A percentile compares a stretch with the other conserved stretches of the same genome.
Conservation (phyloP, 2,329 filamentous ascomycete genomes). For the Leptographium lundbergii region DNA sequence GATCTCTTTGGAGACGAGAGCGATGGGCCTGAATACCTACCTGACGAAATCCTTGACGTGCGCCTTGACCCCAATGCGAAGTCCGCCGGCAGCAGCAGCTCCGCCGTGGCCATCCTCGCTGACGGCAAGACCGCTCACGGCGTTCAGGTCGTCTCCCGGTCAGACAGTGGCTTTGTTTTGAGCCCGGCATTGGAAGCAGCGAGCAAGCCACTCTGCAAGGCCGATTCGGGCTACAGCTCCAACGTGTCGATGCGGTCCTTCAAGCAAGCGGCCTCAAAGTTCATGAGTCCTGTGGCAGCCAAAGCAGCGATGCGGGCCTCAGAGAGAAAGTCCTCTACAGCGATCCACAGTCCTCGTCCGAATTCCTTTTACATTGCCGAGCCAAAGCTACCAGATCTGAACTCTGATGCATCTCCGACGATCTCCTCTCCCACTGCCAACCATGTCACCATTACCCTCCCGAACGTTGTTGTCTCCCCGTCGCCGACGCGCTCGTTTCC, state of each 20-base stretch:
- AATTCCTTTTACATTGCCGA: conserved; percentile 10
- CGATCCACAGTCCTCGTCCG: neutral
- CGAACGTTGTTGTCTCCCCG: neutral
- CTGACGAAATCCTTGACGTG: conserved; percentile 25
- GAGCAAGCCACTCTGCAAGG: conserved; percentile 36
- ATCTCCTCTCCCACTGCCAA: no score
- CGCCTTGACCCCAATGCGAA: conserved; percentile 32
- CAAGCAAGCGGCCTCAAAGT: conserved; percentile 20
- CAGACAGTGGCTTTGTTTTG: conserved; percentile 38
- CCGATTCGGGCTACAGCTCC: conserved; percentile 50
- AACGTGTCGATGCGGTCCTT: conserved; percentile 44
- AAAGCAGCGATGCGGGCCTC: conserved; percentile 11
- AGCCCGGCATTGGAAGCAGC: conserved; percentile 30
- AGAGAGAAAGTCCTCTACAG: neutral
- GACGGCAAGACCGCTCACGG: conserved; percentile 2
- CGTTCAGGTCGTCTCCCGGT: conserved; percentile 19
- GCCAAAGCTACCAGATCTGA: conserved; percentile 9
- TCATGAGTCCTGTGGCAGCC: conserved; percentile 10
- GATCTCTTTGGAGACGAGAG: conserved; percentile 33
- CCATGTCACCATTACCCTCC: neutral
- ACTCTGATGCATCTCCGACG: neutral
- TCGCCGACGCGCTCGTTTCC: neutral
- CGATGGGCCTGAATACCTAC: conserved; percentile 19
- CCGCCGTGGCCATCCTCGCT: neutral
- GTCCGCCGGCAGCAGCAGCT: conserved; percentile 16